Evolutionary conservation across 768 basidiomycete genomes (phyloP).

Genomic region (Suillus variegatus): DNA sequence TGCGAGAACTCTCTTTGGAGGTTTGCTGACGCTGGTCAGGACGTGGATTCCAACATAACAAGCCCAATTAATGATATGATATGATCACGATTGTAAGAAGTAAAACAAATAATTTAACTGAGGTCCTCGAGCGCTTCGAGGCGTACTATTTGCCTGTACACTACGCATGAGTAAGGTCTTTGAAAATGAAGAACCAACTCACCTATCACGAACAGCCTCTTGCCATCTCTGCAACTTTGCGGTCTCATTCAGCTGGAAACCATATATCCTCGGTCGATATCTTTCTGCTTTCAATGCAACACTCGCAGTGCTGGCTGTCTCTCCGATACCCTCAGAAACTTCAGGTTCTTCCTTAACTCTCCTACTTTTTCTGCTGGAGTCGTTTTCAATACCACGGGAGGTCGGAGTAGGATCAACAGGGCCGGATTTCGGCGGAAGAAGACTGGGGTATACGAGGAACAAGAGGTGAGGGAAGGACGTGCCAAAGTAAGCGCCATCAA

Average conservation of each 20-base stretch:
- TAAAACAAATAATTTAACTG: slow-evolving; percentile 6
- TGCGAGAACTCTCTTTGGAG: slow-evolving; percentile 26
- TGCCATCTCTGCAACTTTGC: slow-evolving; percentile 96
- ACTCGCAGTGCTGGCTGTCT: slow-evolving; percentile 72
- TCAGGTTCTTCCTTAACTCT: slow-evolving; percentile 58
- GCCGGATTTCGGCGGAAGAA: slow-evolving; percentile 82
- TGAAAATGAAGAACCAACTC: slow-evolving; percentile 9
- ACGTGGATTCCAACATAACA: slow-evolving; percentile 77
- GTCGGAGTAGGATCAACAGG: slow-evolving; percentile 41
- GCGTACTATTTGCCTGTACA: slow-evolving; percentile 46
- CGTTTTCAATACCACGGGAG: slow-evolving; percentile 30
- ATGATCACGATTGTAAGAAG: not conserved
- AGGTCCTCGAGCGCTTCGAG: slow-evolving; percentile 48
- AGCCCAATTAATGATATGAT: slow-evolving; percentile 55
- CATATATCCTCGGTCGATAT: slow-evolving; percentile 93
- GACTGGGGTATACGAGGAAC: slow-evolving; percentile 94
- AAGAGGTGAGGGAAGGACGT: slow-evolving; percentile 97
- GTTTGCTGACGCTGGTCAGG: slow-evolving; percentile 51
- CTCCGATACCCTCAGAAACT: slow-evolving; percentile 56
- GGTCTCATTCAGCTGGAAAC: slow-evolving; percentile 93
- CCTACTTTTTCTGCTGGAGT: slow-evolving; percentile 37
- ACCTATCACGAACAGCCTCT: slow-evolving; percentile 88
- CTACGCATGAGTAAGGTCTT: slow-evolving; percentile 10
- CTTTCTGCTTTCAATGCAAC: slow-evolving; percentile 90
- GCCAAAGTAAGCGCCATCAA: slow-evolving; percentile 98